Evolutionary conservation across 2,329 filamentous ascomycete species (phyloP).

Genomic region (Pseudogymnoascus sp.): DNA sequence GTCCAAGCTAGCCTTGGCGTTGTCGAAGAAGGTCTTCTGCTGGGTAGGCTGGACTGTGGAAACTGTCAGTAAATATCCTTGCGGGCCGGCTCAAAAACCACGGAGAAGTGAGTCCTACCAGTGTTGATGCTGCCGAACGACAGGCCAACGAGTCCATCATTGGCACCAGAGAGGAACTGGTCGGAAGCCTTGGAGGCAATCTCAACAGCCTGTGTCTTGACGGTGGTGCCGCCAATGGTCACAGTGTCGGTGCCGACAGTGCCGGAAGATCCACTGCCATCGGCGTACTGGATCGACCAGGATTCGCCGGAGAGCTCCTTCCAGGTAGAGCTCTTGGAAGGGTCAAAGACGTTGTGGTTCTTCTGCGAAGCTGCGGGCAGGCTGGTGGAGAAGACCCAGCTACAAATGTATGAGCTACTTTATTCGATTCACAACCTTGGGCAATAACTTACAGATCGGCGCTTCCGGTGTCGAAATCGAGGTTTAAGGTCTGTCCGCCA

Average conservation of each 20-base stretch:
- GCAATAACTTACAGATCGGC: slow-evolving; percentile 25
- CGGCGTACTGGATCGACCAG: slow-evolving; percentile 27
- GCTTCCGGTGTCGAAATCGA: slow-evolving; percentile 27
- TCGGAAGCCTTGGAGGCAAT: slow-evolving; percentile 26
- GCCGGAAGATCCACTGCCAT: slow-evolving; percentile 30
- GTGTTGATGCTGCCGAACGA: slow-evolving; percentile 32
- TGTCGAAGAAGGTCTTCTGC: slow-evolving; percentile 28
- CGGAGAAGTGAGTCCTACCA: slow-evolving; percentile 11
- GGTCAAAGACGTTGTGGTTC: slow-evolving; percentile 20
- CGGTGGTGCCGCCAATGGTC: slow-evolving; percentile 25
- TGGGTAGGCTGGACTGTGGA: slow-evolving; percentile 18
- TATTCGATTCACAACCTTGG: neutral
- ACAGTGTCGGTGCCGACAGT: slow-evolving; percentile 29
- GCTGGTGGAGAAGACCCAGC: slow-evolving; percentile 27
- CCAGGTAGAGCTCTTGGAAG: slow-evolving; percentile 22
- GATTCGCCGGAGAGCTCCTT: slow-evolving; percentile 20
- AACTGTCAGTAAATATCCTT: neutral
- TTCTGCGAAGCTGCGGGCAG: slow-evolving; percentile 15
- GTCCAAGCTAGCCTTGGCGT: slow-evolving; percentile 21
- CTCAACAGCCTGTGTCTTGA: slow-evolving; percentile 26
- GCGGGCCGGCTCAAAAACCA: neutral
- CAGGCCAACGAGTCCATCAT: slow-evolving; percentile 56
- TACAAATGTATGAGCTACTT: slow-evolving; percentile 9
- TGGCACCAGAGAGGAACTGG: slow-evolving; percentile 24
- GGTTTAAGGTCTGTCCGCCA: slow-evolving; percentile 25